A percentile compares a stretch with the other conserved stretches of the same genome.
Conservation (phyloP, 2,329 filamentous ascomycete species). For the Meredithiella fracta region DNA sequence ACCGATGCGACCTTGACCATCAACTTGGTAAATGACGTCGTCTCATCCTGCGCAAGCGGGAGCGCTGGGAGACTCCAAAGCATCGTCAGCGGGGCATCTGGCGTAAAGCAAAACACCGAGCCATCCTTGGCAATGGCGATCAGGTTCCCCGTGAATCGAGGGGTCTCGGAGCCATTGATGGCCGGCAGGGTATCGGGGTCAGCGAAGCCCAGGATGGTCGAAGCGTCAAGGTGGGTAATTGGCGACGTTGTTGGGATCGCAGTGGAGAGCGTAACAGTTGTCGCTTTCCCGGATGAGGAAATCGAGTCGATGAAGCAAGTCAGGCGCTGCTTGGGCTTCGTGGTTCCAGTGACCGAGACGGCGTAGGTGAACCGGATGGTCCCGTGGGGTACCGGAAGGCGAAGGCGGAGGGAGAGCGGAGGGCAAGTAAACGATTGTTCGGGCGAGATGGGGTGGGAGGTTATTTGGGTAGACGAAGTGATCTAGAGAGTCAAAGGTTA, state of each 20-base stretch:
- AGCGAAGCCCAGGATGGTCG: slow-evolving; percentile 7
- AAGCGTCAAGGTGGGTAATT: slow-evolving; percentile 17
- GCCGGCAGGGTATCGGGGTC: neutral
- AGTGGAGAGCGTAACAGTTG: slow-evolving; percentile 32
- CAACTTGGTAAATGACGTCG: slow-evolving; percentile 21
- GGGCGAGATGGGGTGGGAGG: slow-evolving; percentile 50
- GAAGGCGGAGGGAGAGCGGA: slow-evolving; percentile 40
- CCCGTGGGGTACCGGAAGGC: slow-evolving; percentile 30
- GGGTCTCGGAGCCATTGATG: neutral
- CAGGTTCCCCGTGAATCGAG: slow-evolving; percentile 20
- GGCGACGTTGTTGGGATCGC: slow-evolving; percentile 25
- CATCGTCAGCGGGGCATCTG: slow-evolving; percentile 31
- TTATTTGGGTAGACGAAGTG: slow-evolving; percentile 43
- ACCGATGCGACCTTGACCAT: slow-evolving; percentile 34
- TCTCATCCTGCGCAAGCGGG: slow-evolving; percentile 26
- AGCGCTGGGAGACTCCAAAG: slow-evolving; percentile 31
- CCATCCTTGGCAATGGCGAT: slow-evolving; percentile 44
- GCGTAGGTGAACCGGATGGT: slow-evolving; percentile 45
- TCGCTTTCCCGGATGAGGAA: slow-evolving; percentile 34
- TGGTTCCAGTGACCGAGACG: slow-evolving; percentile 32
- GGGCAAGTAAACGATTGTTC: slow-evolving; percentile 48
- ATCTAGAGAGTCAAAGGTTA: slow-evolving; percentile 28
- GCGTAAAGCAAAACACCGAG: slow-evolving; percentile 42
- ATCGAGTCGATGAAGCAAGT: slow-evolving; percentile 43
- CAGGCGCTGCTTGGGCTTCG: slow-evolving; percentile 28